These are phyloP conservation scores for Metschnikowia sp. DNA, from an alignment of 805 yeast genomes.

Conservation along the genomic window DNA sequence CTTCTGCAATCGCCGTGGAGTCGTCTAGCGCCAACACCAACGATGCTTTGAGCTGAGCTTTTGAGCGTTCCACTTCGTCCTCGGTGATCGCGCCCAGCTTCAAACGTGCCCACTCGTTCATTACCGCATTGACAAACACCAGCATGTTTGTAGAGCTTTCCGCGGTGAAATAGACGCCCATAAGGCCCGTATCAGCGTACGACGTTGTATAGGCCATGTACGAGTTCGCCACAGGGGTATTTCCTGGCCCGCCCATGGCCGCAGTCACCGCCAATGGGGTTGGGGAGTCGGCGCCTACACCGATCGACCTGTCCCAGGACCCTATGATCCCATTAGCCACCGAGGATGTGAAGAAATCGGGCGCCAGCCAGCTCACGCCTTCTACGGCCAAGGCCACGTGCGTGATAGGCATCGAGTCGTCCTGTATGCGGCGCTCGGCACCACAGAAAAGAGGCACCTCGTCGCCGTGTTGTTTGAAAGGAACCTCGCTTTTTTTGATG, in stretches of 20 bases:
- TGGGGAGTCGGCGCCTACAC: constrained; percentile 79
- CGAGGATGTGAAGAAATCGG: constrained; percentile 91
- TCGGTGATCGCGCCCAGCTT: constrained; percentile 73
- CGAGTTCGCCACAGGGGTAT: constrained; percentile 78
- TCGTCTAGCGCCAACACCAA: constrained; percentile 87
- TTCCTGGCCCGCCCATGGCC: constrained; percentile 53
- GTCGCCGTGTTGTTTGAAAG: constrained; percentile 72
- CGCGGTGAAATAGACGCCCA: constrained; percentile 93
- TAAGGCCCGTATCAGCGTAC: constrained; percentile 93
- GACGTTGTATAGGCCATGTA: constrained; percentile 96
- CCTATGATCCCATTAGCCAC: constrained; percentile 97
- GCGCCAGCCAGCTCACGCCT: constrained; percentile 96
- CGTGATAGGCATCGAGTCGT: constrained; percentile 78
- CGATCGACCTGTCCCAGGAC: constrained; percentile 93
- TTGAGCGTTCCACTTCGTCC: constrained; percentile 89
- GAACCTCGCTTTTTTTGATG: constrained; percentile 54
- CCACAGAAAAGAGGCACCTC: constrained; percentile 78
- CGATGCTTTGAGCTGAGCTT: constrained; percentile 92
- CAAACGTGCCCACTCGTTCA: constrained; percentile 86
- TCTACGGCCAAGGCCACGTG: constrained; percentile 94
- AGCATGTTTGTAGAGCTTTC: constrained; percentile 69
- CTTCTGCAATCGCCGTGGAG: constrained; percentile 94
- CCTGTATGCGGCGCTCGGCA: constrained; percentile 82
- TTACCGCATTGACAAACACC: constrained; percentile 66
- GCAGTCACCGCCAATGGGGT: constrained; percentile 76